A percentile compares a stretch with the other conserved stretches of the same genome.
Evolutionary conservation across 768 basidiomycete species (phyloP).

Genomic region (Boletus pseudopeckii): DNA sequence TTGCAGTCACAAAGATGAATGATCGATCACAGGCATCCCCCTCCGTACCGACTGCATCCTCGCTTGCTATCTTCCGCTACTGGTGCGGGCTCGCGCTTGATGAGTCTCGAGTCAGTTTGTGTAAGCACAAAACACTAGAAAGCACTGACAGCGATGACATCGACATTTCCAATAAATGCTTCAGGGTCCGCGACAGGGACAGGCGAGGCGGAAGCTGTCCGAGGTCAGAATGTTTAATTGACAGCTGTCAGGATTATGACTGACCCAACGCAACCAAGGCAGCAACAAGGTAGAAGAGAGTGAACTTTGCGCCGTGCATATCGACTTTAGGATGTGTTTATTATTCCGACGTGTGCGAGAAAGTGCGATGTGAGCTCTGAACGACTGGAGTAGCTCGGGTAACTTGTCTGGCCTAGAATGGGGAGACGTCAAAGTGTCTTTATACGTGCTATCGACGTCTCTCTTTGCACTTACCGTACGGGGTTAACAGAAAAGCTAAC

Average conservation of each 20-base stretch:
- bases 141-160: constrained; percentile 19
- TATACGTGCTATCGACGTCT: constrained; percentile 22
- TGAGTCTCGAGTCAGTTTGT: neutral
- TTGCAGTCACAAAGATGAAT: too few species aligned
- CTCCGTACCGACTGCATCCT: too few species aligned
- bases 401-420: neutral
- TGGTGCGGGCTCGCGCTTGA: too few species aligned
- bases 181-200: constrained; percentile 18
- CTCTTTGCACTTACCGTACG: constrained; percentile 27
- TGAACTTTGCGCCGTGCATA: constrained; percentile 29
- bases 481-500: constrained; percentile 18
- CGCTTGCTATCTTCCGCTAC: too few species aligned
- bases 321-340: constrained; percentile 23
- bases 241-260: neutral
- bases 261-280: constrained; percentile 25
- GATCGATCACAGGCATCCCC: too few species aligned
- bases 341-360: constrained; percentile 22
- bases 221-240: neutral
- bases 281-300: constrained; percentile 29
- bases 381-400: constrained; percentile 31
- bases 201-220: constrained; percentile 28
- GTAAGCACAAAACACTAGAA: too few species aligned
- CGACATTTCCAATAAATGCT: neutral
- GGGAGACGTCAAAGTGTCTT: constrained; percentile 10
- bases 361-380: constrained; percentile 10